Evolutionary conservation across 371 early-diverging fungal genomes (phyloP), one percentile per base, ranked within the genome.

Genomic region (Mortierella sp.): DNA sequence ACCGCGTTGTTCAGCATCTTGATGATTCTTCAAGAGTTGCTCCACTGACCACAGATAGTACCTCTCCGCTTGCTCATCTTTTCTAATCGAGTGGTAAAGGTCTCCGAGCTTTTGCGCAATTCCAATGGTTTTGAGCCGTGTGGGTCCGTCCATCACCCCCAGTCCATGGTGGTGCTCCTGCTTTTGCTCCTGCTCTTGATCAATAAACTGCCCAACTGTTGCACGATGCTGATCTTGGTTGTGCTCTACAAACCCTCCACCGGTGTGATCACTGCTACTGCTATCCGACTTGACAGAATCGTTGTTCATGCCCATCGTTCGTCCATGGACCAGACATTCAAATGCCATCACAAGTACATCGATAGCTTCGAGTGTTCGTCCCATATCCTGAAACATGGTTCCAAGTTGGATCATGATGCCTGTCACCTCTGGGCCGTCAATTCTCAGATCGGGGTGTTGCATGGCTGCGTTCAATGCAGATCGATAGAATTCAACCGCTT

Each of bases 331-430:
- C 29, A 79, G 60, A 3, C 57, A 58, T 22, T 79, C 82, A 37
- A 86, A 67, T 6, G 87, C 86, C 60, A 82, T 65, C 0, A 65
- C 70, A 29, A 86, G 63, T 2, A 85, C 83, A 43, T 84, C 82
- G 31, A 84, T 76, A 2, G 90, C 90, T 37, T 89, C 86, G 29
- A 80, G 79, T 4, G 69, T 55, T n/a, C 80, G 73, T 0, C 83
- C 86, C 70, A 86, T 47, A 2, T 72, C 70, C 54, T 87, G 85
- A 21, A 85, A 80, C 44, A 86, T 43, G 1, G 81, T 68, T 1
- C 86, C 90, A 8, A 85, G 54, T 46, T 87, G 90, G 54, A 89
- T 88, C 83, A 89, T 81, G 41, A 89, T 88, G 9, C 90, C 88
- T 0, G 86, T 88, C 25, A 89, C 78, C 13, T 86, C 86, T 0